Evolutionary conservation across 768 basidiomycete species (phyloP).

Genomic region (Boletus rubescentipes): DNA sequence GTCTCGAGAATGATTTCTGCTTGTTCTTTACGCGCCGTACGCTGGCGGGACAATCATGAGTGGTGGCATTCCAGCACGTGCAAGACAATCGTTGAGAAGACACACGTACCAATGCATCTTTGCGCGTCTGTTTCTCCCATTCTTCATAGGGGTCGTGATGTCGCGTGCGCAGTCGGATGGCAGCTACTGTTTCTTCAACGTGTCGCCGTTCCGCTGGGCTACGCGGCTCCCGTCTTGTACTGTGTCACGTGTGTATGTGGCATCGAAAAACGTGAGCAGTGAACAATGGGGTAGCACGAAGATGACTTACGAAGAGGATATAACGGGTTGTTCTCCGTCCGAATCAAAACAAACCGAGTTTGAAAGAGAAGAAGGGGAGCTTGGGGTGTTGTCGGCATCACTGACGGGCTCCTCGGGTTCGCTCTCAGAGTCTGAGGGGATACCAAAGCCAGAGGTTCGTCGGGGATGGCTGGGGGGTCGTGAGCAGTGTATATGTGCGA

Average conservation of each 20-base stretch:
- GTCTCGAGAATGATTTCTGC: slow-evolving; percentile 20
- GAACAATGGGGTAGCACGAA: neutral
- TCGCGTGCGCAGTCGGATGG: slow-evolving; percentile 43
- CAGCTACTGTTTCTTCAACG: slow-evolving; percentile 46
- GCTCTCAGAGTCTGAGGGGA: slow-evolving; percentile 49
- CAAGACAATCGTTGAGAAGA: neutral
- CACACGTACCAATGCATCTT: slow-evolving; percentile 44
- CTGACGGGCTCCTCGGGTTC: slow-evolving; percentile 33
- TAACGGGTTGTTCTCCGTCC: slow-evolving; percentile 39
- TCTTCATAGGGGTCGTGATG: slow-evolving; percentile 51
- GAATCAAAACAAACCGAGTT: slow-evolving; percentile 45
- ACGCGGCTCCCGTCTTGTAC: slow-evolving; percentile 20
- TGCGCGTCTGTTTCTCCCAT: slow-evolving; percentile 47
- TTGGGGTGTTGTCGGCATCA: slow-evolving; percentile 36
- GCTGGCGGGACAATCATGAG: slow-evolving; percentile 24
- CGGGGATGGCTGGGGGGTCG: slow-evolving; percentile 19
- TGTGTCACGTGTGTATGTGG: slow-evolving; percentile 3
- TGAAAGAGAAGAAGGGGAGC: slow-evolving; percentile 36
- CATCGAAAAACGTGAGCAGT: neutral
- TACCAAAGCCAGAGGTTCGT: slow-evolving; percentile 53
- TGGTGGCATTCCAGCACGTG: neutral
- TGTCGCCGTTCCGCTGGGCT: slow-evolving; percentile 34
- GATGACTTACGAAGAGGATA: slow-evolving; percentile 35
- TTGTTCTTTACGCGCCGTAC: slow-evolving; percentile 38
- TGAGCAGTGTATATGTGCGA: slow-evolving; percentile 12